Evolutionary conservation across 2,329 filamentous ascomycete genomes (phyloP).

Genomic region (Colletotrichum zoysiae): DNA sequence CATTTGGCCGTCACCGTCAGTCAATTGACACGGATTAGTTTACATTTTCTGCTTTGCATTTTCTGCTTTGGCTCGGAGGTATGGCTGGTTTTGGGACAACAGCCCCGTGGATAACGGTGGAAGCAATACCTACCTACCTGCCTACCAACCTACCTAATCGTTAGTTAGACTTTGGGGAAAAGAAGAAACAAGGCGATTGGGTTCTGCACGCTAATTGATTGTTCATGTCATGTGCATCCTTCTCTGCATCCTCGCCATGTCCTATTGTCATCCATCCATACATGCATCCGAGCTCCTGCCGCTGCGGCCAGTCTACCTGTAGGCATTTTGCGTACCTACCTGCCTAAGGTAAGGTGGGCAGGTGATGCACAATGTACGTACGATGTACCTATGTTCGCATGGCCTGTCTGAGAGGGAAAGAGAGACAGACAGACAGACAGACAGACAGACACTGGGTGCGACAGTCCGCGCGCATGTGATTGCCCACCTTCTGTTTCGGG

Average conservation of each 20-base stretch:
- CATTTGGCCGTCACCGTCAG: neutral
- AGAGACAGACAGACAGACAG: too few species aligned
- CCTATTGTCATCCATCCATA: constrained; percentile 5
- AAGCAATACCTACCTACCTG: neutral
- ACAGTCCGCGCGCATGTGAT: constrained; percentile 35
- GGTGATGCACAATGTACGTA: too few species aligned
- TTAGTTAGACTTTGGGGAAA: too few species aligned
- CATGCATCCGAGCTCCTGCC: neutral
- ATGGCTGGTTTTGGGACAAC: neutral
- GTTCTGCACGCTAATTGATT: constrained; percentile 8
- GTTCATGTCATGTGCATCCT: constrained; percentile 28
- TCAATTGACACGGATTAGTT: neutral
- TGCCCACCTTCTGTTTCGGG: constrained; percentile 31
- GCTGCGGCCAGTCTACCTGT: neutral
- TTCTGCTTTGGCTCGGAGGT: too few species aligned
- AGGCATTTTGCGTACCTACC: too few species aligned
- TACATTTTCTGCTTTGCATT: too few species aligned
- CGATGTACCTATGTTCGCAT: neutral
- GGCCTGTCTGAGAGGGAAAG: neutral
- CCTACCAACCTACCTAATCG: too few species aligned
- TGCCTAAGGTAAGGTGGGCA: too few species aligned
- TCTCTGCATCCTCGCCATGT: neutral
- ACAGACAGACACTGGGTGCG: constrained; percentile 6
- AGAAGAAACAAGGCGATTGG: neutral
- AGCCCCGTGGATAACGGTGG: neutral